Conservation (phyloP, 306 rosid genomes). For the Rubus parviflorus region DNA sequence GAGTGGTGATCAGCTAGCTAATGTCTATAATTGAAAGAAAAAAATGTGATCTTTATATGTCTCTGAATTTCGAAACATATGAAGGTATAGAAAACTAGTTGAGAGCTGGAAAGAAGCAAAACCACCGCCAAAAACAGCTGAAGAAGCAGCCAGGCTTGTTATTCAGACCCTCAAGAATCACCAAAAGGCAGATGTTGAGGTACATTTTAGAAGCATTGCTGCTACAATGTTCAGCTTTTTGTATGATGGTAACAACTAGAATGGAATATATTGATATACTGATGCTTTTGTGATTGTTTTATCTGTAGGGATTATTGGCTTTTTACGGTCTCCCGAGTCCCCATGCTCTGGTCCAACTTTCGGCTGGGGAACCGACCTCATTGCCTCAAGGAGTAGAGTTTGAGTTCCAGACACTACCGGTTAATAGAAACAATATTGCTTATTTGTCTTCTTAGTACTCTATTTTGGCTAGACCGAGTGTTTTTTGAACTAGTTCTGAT, state of each 20-base stretch:
- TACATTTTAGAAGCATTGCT: slow-evolving; percentile 20
- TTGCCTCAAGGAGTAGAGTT: slow-evolving; percentile 21
- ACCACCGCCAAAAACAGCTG: slow-evolving; percentile 78
- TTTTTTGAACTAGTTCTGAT: slow-evolving; percentile 16
- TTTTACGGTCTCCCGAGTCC: slow-evolving; percentile 37
- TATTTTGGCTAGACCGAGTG: neutral
- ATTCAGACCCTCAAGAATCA: slow-evolving; percentile 66
- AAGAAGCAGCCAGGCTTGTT: slow-evolving; percentile 75
- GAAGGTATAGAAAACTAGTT: slow-evolving; percentile 84
- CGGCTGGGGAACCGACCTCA: slow-evolving; percentile 24
- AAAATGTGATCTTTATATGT: slow-evolving; percentile 1
- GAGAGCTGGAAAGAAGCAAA: slow-evolving; percentile 72
- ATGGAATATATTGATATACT: neutral
- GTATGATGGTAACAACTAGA: neutral
- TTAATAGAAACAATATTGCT: neutral
- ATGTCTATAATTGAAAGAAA: neutral
- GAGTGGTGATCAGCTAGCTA: neutral
- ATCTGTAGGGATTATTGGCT: slow-evolving; percentile 28
- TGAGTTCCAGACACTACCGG: slow-evolving; percentile 14
- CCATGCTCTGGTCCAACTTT: slow-evolving; percentile 15
- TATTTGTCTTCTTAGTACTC: neutral
- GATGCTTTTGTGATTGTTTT: neutral
- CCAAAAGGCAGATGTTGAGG: slow-evolving; percentile 84
- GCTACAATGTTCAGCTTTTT: neutral
- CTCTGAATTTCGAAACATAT: neutral